These are phyloP conservation scores for Draba incana DNA, from an alignment of 345 rosid genomes.

Conservation along the genomic window DNA sequence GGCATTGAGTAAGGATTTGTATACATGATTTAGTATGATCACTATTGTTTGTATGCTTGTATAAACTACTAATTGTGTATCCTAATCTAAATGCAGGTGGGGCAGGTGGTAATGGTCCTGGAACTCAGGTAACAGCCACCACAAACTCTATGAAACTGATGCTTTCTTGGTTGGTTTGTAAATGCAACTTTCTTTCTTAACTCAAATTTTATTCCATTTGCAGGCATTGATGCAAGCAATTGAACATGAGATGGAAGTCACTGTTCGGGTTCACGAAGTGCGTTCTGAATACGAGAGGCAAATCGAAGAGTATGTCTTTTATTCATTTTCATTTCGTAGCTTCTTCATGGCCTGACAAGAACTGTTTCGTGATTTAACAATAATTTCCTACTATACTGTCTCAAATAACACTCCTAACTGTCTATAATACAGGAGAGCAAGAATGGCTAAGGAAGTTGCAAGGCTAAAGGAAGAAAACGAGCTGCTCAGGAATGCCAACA, in stretches of 20 bases:
- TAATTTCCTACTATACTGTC: conserved; percentile 14
- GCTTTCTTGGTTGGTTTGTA: conserved; percentile 9
- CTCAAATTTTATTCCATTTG: conserved; percentile 9
- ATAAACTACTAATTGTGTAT: conserved; percentile 18
- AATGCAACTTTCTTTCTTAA: conserved; percentile 11
- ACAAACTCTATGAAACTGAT: conserved; percentile 19
- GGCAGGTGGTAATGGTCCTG: conserved; percentile 68
- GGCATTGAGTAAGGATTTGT: conserved; percentile 44
- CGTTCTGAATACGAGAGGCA: conserved; percentile 90
- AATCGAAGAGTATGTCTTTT: conserved; percentile 82
- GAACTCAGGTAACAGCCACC: conserved; percentile 70
- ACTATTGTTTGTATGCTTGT: conserved; percentile 23
- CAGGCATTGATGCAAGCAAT: conserved; percentile 87
- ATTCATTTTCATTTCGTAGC: conserved; percentile 21
- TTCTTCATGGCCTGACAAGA: conserved; percentile 14
- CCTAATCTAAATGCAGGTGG: conserved; percentile 45
- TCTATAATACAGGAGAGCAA: conserved; percentile 70
- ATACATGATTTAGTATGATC: conserved; percentile 16
- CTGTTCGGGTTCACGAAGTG: conserved; percentile 88
- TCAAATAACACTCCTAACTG: conserved; percentile 2
- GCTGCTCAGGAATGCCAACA: conserved; percentile 56
- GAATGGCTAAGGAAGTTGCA: conserved; percentile 87
- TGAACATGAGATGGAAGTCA: conserved; percentile 98
- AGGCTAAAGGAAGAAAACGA: conserved; percentile 78
- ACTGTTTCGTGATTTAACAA: conserved; percentile 5